Evolutionary conservation across 2,329 filamentous ascomycete genomes (phyloP), one percentile per base, ranked within the genome.

Genomic region (Paracamarosporium sp.): DNA sequence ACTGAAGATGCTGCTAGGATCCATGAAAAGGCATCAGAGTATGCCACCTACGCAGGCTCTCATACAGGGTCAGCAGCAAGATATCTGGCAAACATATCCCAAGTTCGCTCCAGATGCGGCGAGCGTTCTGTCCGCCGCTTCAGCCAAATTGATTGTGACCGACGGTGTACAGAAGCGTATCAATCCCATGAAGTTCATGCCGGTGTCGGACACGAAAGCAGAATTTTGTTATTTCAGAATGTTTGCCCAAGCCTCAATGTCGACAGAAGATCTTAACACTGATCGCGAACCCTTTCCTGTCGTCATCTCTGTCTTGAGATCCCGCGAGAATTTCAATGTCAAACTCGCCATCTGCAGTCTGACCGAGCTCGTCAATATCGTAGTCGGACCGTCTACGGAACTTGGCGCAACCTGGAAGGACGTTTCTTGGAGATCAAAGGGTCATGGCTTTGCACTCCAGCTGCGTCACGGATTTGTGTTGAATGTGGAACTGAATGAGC

Each of bases 1-100:
- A 67, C 78, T 97, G 62, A 88, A 86, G 58, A 91, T 93, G 60
- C 77, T 97, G 36, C 82, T 90, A 4, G 85, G 90, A 65, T 96
- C 92, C 0, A 96, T 97, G 90, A 89, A 90, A 74, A 84, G 91
- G 51, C 96, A 96, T 68, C 87, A 88, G 22, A 88, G 95, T 56
- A 81, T 97, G 65, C 89, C 92, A 0, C 80, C 83, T 1, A 78
- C 82, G 38, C 74, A 82, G 50, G 85, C 89, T 41, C 81, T 93
- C n/a, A 89, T 90, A 1, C 90, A 92, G 67, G 87, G 88, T 1
- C 88, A 94, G 59, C 90, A 97, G 70, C 91, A 91, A 53, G 87
- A 86, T 0, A 90, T 96, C 36, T 97, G 92, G 92, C 73, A 93
- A 15, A 84, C 88, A 55, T 95, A 96, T 67, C 91, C 92, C 0